phyloP scores from a whole-genome alignment of 371 early-diverging fungal genomes.

The Lichtheimia ornata region DNA sequence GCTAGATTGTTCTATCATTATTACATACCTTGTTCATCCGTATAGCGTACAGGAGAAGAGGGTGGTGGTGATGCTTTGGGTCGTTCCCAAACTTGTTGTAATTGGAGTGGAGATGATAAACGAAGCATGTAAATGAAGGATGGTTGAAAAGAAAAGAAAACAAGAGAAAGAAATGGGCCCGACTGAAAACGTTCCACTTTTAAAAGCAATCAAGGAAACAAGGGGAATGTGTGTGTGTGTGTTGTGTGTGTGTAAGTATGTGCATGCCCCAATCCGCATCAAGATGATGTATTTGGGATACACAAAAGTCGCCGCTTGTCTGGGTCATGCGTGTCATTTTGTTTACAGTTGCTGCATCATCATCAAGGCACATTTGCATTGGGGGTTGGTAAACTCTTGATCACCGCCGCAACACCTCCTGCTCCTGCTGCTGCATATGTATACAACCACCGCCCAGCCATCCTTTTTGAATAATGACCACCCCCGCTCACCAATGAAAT shows the following conservation, averaged over 20 bases:
- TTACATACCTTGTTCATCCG: not conserved
- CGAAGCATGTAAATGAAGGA: slow-evolving; percentile 10
- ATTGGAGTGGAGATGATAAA: slow-evolving; percentile 4
- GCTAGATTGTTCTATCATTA: not conserved
- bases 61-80: not conserved
- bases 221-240: slow-evolving; percentile 48
- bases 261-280: no score
- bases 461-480: no score
- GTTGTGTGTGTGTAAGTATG: slow-evolving; percentile 66
- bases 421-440: no score
- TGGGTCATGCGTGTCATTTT: slow-evolving; percentile 69
- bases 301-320: slow-evolving; percentile 38
- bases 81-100: slow-evolving; percentile 19
- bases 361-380: slow-evolving; percentile 5
- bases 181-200: slow-evolving; percentile 3
- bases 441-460: no score
- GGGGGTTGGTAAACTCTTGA: no score
- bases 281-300: no score
- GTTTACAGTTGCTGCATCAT: slow-evolving; percentile 4
- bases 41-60: not conserved
- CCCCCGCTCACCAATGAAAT: no score
- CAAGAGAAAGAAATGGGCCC: no score
- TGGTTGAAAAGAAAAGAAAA: slow-evolving; percentile 1
- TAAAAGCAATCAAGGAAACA: not conserved
- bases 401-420: no score